phyloP scores from a whole-genome alignment of 345 rosid genomes.

The Mallotus nudiflorus region DNA sequence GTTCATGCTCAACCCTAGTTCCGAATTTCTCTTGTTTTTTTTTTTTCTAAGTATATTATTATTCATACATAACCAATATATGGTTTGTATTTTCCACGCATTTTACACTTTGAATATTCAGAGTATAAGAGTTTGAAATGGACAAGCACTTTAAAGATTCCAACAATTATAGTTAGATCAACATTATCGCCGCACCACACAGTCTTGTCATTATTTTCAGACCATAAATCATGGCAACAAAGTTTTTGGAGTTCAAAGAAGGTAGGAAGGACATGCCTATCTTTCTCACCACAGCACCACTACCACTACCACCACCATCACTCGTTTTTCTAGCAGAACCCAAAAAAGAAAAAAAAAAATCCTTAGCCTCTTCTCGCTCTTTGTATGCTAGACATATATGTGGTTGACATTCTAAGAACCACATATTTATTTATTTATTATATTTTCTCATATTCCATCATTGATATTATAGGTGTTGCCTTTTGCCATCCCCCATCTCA shows the following conservation, averaged over 20 bases:
- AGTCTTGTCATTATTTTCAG: not conserved
- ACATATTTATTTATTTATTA: no score
- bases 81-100: no score
- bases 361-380: no score
- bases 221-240: not conserved
- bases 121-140: slow-evolving; percentile 4
- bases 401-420: slow-evolving; percentile 17
- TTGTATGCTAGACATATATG: not conserved
- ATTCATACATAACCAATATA: no score
- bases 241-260: not conserved
- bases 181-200: not conserved
- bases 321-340: not conserved
- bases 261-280: not conserved
- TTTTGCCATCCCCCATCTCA: no score
- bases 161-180: not conserved
- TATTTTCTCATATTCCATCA: slow-evolving; percentile 3
- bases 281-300: not conserved
- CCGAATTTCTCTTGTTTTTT: no score
- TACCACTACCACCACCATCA: not conserved
- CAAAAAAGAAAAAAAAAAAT: not conserved
- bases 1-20: no score
- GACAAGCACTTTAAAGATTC: slow-evolving; percentile 15
- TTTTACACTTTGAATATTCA: not conserved
- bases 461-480: not conserved
- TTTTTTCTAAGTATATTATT: no score